Conservation (phyloP, 1,139 yeast species). For the Diutina mesorugosa region DNA sequence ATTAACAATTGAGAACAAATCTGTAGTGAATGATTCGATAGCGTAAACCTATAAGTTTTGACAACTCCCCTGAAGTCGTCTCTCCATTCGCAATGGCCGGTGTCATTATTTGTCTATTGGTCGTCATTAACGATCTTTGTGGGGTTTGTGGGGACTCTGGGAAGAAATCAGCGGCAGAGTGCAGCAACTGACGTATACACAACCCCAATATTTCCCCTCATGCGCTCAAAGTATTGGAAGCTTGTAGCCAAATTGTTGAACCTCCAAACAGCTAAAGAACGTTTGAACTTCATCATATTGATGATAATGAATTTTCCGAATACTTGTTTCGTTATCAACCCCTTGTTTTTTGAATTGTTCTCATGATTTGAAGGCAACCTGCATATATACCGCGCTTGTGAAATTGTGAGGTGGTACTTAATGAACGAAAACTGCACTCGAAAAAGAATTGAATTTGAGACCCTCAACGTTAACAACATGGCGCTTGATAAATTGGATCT, state of each 20-base stretch:
- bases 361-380: neutral
- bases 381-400: neutral
- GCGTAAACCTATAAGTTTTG: no score
- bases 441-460: neutral
- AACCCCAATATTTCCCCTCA: neutral
- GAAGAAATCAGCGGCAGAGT: neutral
- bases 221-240: slow-evolving; percentile 11
- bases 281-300: neutral
- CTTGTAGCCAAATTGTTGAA: neutral
- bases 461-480: slow-evolving; percentile 11
- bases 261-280: no score
- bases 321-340: neutral
- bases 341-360: neutral
- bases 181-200: neutral
- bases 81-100: no score
- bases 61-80: no score
- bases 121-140: neutral
- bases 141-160: neutral
- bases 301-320: neutral
- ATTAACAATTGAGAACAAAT: no score
- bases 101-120: neutral
- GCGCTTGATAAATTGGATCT: slow-evolving; percentile 60
- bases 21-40: no score
- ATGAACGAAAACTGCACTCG: neutral
- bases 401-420: neutral